Percentiles rank a stretch among this genome's conserved stretches.
Evolutionary conservation across 1,284 basidiomycete species (phyloP).

Genomic region (Abortiporus biennis): DNA sequence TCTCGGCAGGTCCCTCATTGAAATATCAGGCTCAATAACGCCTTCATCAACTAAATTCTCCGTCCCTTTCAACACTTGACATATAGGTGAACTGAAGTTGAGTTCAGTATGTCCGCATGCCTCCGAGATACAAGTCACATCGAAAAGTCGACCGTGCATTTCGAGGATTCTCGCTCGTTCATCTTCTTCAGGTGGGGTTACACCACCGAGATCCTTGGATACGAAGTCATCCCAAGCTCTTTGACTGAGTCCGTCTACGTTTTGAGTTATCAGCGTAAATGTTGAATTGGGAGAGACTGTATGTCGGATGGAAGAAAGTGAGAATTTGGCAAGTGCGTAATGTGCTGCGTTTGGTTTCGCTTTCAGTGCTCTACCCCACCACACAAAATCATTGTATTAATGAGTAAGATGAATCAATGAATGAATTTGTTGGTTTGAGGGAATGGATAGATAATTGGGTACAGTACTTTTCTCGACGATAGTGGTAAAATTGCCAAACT

Average conservation of each 20-base stretch:
- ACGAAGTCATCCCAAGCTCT: conserved; percentile 19
- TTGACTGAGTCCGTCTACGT: conserved; percentile 31
- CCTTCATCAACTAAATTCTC: conserved; percentile 32
- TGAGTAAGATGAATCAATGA: no score
- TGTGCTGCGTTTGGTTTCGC: conserved; percentile 32
- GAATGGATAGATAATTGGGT: not conserved
- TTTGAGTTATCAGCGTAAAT: conserved; percentile 33
- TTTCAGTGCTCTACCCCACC: conserved; percentile 17
- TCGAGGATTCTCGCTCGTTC: conserved; percentile 37
- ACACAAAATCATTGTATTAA: no score
- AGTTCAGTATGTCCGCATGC: conserved; percentile 6
- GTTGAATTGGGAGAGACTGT: conserved; percentile 18
- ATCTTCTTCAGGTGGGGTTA: not conserved
- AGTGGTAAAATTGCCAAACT: conserved; percentile 39
- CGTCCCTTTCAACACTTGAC: conserved; percentile 42
- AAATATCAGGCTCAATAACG: conserved; percentile 33
- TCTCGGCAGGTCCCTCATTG: conserved; percentile 39
- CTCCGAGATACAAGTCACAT: conserved; percentile 51
- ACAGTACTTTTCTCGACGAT: conserved; percentile 25
- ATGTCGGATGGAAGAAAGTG: conserved; percentile 14
- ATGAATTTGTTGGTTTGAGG: not conserved
- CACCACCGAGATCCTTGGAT: not conserved
- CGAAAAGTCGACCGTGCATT: conserved; percentile 62
- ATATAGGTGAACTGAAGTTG: conserved; percentile 45
- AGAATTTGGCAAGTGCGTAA: conserved; percentile 23